A percentile compares a stretch with the other conserved stretches of the same genome.
Evolutionary conservation across 768 basidiomycete species (phyloP).

Genomic region (Lactarius indigo): DNA sequence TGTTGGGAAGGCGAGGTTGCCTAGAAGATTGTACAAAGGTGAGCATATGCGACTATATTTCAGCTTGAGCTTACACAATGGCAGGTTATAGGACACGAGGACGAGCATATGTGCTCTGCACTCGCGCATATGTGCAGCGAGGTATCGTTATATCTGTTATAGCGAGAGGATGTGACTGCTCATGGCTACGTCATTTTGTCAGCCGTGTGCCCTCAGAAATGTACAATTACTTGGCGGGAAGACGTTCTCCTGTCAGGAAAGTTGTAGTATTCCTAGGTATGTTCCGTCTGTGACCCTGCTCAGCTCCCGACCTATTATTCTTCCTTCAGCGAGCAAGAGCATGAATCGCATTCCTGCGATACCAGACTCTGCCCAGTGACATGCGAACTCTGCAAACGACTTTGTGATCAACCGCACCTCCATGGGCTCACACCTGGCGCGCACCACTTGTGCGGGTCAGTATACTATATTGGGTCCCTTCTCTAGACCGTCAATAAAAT

Average conservation of each 20-base stretch:
- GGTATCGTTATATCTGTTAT: slow-evolving; percentile 32
- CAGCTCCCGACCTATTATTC: neutral
- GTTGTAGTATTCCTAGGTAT: slow-evolving; percentile 14
- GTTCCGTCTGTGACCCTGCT: neutral
- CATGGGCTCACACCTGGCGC: slow-evolving; percentile 43
- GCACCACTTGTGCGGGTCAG: slow-evolving; percentile 57
- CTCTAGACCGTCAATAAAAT: neutral
- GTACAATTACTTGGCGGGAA: slow-evolving; percentile 9
- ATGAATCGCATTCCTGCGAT: slow-evolving; percentile 49
- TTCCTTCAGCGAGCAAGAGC: slow-evolving; percentile 40
- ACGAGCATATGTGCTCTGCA: slow-evolving; percentile 53
- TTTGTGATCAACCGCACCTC: slow-evolving; percentile 48
- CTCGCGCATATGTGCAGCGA: slow-evolving; percentile 52
- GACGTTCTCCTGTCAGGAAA: slow-evolving; percentile 17
- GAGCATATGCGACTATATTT: neutral
- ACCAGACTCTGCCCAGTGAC: slow-evolving; percentile 48
- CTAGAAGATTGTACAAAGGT: slow-evolving; percentile 53
- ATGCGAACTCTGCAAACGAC: slow-evolving; percentile 53
- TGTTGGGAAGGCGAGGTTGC: slow-evolving; percentile 49
- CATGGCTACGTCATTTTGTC: neutral
- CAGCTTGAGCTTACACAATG: neutral
- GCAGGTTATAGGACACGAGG: slow-evolving; percentile 50
- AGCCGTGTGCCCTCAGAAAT: slow-evolving; percentile 22
- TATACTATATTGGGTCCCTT: neutral
- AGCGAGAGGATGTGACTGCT: neutral